Percentiles rank a stretch among this genome's conserved stretches.
phyloP scores from a whole-genome alignment of 2,329 filamentous ascomycete genomes.

The Penicillium sp. region DNA sequence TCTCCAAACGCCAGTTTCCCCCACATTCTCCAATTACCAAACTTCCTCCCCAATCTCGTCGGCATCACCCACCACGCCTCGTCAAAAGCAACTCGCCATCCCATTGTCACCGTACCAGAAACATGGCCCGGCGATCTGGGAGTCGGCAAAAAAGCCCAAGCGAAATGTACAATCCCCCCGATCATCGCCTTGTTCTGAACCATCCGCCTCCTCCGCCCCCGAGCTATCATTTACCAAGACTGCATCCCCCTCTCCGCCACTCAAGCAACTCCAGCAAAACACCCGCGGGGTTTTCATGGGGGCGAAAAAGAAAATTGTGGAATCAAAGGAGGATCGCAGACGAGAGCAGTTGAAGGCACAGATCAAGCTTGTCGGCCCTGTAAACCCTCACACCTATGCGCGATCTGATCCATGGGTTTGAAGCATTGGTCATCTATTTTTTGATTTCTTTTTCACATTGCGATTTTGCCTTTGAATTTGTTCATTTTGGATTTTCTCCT shows the following conservation, averaged over 20 bases:
- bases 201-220: constrained; percentile 3
- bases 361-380: constrained; percentile 43
- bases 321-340: constrained; percentile 37
- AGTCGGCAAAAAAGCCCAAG: constrained; percentile 27
- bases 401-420: constrained; percentile 33
- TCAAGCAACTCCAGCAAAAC: constrained; percentile 26
- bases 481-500: background rate
- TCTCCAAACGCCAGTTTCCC: constrained; percentile 4
- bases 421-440: constrained; percentile 1
- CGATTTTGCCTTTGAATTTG: background rate
- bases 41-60: constrained; percentile 6
- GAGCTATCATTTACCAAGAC: constrained; percentile 11
- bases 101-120: constrained; percentile 40
- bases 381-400: constrained; percentile 31
- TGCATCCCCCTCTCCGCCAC: constrained; percentile 18
- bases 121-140: constrained; percentile 38
- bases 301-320: constrained; percentile 37
- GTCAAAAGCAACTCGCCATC: constrained; percentile 32
- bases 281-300: constrained; percentile 29
- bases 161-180: constrained; percentile 23
- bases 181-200: background rate
- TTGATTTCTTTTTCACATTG: constrained; percentile 6
- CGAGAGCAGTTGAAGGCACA: constrained; percentile 42
- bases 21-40: constrained; percentile 5
- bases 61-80: constrained; percentile 12